Evolutionary conservation across 1,284 basidiomycete genomes (phyloP), one percentile per base, ranked within the genome.

Genomic region (Austropuccinia psidii): DNA sequence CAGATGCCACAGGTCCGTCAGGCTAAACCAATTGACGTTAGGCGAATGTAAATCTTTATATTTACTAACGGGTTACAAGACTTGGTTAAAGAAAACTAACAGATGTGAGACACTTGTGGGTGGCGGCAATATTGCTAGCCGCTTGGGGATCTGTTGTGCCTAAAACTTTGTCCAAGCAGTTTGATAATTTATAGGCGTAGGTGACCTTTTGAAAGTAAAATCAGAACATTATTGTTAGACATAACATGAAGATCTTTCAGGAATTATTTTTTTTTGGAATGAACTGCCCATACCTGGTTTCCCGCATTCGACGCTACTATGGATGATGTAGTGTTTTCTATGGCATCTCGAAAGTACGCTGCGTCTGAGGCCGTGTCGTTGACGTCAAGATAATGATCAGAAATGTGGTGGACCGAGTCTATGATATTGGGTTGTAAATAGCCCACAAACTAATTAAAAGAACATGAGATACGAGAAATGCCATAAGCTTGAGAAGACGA

Each of bases 221-320:
- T 35, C 5, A 19, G 19, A 19, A 17, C 27, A 29, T 19, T 27
- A 15, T 5, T 8, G n/a, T 6, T 21, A 4, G 17, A 45, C 11
- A 24, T n/a, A 17, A 41, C 41, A 33, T 58, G 31, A 33, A 9
- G 1, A n/a, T n/a, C n/a, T n/a, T n/a, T n/a, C n/a, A n/a, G 9
- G 41, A 19, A 27, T 54, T 54, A 27, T 54, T 52, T 52, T 52
- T 9, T 13, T 52, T 9, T 15, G 9, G 24, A 27, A 27, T 52
- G 50, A 15, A 27, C 9, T 15, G 11, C 11, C 24, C 52, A 17
- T 41, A 73, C 70, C 37, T 73, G 70, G 24, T 64, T 62, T 41
- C 70, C 70, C 27, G 70, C 70, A 24, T 73, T 73, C 4, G 58
- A 64, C n/a, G 58, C 70, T 17, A 55, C 70, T 11, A 73, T n/a